Evolutionary conservation across 495 filamentous ascomycete genomes (phyloP).

Genomic region (Xanthoparmelia taractica): DNA sequence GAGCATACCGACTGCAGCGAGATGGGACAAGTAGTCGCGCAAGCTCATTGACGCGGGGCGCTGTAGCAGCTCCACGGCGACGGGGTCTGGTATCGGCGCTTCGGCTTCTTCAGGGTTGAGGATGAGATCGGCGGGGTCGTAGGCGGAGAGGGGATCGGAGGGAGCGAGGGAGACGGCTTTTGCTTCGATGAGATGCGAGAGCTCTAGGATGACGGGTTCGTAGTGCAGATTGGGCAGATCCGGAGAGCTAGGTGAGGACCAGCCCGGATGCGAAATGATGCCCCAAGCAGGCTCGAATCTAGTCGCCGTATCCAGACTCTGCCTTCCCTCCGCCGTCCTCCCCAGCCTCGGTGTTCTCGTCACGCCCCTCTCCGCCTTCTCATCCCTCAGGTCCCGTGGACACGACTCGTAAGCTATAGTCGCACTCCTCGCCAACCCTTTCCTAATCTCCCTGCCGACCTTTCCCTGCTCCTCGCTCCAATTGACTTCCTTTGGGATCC

Average conservation of each 20-base stretch:
- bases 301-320: conserved; percentile 11
- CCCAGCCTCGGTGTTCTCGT: conserved; percentile 3
- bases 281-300: conserved; percentile 54
- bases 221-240: conserved; percentile 78
- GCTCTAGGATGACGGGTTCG: conserved; percentile 68
- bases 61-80: conserved; percentile 61
- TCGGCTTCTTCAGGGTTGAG: conserved; percentile 25
- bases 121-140: conserved; percentile 32
- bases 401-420: conserved; percentile 70
- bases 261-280: conserved; percentile 73
- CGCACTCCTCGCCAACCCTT: conserved; percentile 64
- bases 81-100: conserved; percentile 44
- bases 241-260: conserved; percentile 67
- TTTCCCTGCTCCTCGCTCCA: conserved; percentile 76
- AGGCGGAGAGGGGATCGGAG: conserved; percentile 40
- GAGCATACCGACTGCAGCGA: conserved; percentile 61
- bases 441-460: conserved; percentile 65
- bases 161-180: conserved; percentile 80
- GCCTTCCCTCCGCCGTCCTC: conserved; percentile 1
- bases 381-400: conserved; percentile 48
- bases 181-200: conserved; percentile 88
- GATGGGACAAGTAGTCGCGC: conserved; percentile 66
- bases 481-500: conserved; percentile 61
- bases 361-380: conserved; percentile 21
- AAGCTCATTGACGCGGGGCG: conserved; percentile 67